Evolutionary conservation across 1,284 basidiomycete genomes (phyloP), one percentile per base, ranked within the genome.

Genomic region (Ceratobasidium sp.): DNA sequence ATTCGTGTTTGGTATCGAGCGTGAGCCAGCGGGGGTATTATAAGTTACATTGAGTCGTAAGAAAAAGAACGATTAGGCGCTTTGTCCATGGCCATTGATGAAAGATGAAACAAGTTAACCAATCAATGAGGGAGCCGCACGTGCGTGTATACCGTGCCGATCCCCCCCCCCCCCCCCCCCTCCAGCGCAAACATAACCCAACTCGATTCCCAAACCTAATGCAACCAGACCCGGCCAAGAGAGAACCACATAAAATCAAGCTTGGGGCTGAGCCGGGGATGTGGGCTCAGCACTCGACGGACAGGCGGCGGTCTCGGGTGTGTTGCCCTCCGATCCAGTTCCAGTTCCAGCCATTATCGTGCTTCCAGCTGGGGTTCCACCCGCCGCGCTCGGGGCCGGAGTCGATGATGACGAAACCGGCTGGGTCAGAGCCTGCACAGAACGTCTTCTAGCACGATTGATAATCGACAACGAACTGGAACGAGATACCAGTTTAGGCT

Each of bases 1-100:
- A 40, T 64, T 52, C 60, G 60, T 64, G 60, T 64, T 35, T 52
- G 60, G 49, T 52, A 64, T 64, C 60, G 60, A 53, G 22, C 60
- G 42, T 27, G 47, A 62, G 47, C 49, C 47, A 12, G 38, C 7
- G 38, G 43, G 47, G 60, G 60, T 64, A 64, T 64, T 2, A 15
- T 49, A 35, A 29, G 35, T 45, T 32, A 34, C 45, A 57, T 29
- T 29, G 12, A 6, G 52, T 15, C 15, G 22, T 15, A 29, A 31
- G 7, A 15, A n/a, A 34, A 34, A 17, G 20, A 25, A 17, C 25
- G 12, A 3, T 29, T 3, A n/a, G 13, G 15, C 17, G 22, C 22
- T 22, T 56, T 25, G 32, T 56, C 38, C 32, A 27, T 38, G 32
- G 12, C 35, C 13, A n/a, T 2, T 13, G 17, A 15, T 13, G 49